phyloP scores from a whole-genome alignment of 2,329 filamentous ascomycete species.

The Hypoxylon sp. region DNA sequence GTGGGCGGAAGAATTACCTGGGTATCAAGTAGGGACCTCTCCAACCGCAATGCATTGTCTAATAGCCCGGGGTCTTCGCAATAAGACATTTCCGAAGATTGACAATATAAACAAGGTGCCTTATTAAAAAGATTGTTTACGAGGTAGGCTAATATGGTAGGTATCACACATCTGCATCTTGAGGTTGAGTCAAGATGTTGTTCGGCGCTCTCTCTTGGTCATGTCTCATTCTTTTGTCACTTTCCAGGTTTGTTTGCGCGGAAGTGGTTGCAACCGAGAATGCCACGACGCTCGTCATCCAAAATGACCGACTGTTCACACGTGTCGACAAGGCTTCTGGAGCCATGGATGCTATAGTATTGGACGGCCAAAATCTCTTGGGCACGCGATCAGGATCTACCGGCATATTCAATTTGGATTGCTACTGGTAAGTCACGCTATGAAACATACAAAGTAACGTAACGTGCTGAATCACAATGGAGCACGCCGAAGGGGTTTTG shows the following conservation, averaged over 20 bases:
- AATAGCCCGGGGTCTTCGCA: slow-evolving; percentile 31
- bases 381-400: slow-evolving; percentile 61
- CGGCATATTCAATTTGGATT: slow-evolving; percentile 73
- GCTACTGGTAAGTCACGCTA: slow-evolving; percentile 64
- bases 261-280: slow-evolving; percentile 56
- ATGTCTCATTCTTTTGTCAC: slow-evolving; percentile 35
- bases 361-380: slow-evolving; percentile 65
- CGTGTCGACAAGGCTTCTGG: slow-evolving; percentile 57
- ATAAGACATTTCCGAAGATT: slow-evolving; percentile 41
- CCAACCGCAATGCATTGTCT: slow-evolving; percentile 19
- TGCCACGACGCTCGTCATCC: slow-evolving; percentile 54
- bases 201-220: slow-evolving; percentile 25
- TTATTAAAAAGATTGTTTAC: slow-evolving; percentile 34
- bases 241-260: slow-evolving; percentile 35
- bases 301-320: slow-evolving; percentile 58
- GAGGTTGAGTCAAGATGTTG: slow-evolving; percentile 42
- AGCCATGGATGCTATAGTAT: slow-evolving; percentile 55
- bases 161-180: slow-evolving; percentile 35
- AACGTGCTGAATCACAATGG: slow-evolving; percentile 33
- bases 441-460: slow-evolving; percentile 30
- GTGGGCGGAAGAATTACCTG: slow-evolving; percentile 44
- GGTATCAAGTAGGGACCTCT: slow-evolving; percentile 24
- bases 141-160: slow-evolving; percentile 42
- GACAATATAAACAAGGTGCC: slow-evolving; percentile 44
- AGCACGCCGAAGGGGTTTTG: slow-evolving; percentile 69